Conservation (phyloP, 2,329 filamentous ascomycete species). For the Neofusicoccum ribis region DNA sequence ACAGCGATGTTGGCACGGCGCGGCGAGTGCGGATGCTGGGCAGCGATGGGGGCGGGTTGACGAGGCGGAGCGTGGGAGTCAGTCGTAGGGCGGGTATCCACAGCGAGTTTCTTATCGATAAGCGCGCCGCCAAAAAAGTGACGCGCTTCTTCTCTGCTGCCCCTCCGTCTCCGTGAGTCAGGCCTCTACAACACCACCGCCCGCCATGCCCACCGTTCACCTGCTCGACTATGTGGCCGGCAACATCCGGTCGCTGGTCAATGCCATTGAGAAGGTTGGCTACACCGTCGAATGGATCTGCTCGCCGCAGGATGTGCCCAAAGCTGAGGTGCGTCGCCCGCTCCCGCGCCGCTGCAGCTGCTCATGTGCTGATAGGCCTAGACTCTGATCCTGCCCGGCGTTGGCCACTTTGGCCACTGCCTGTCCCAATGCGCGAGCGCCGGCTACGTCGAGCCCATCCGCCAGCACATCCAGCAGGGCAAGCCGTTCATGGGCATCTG, state of each 20-base stretch:
- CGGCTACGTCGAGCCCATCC: conserved; percentile 81
- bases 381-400: conserved; percentile 93
- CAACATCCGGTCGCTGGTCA: conserved; percentile 92
- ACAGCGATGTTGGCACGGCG: too few relatives aligned
- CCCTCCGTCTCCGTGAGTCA: background rate
- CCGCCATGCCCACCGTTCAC: conserved; percentile 71
- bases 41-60: too few relatives aligned
- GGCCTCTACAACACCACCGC: background rate
- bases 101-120: conserved; percentile 4
- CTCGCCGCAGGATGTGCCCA: conserved; percentile 77
- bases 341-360: conserved; percentile 23
- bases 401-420: conserved; percentile 97
- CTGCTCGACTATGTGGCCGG: conserved; percentile 90
- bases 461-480: conserved; percentile 78
- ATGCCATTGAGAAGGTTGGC: conserved; percentile 94
- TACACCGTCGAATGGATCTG: conserved; percentile 92
- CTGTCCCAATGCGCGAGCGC: conserved; percentile 78
- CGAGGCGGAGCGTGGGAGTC: too few relatives aligned
- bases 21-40: too few relatives aligned
- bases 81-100: conserved; percentile 44
- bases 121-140: conserved; percentile 1
- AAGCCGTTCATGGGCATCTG: conserved; percentile 99
- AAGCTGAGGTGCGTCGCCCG: conserved; percentile 69
- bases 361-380: conserved; percentile 45
- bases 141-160: background rate